Percentiles rank a stretch among this genome's conserved stretches.
These are phyloP conservation scores for Calonectria hongkongensis DNA, from an alignment of 2,329 filamentous ascomycete species.

Conservation along the genomic window DNA sequence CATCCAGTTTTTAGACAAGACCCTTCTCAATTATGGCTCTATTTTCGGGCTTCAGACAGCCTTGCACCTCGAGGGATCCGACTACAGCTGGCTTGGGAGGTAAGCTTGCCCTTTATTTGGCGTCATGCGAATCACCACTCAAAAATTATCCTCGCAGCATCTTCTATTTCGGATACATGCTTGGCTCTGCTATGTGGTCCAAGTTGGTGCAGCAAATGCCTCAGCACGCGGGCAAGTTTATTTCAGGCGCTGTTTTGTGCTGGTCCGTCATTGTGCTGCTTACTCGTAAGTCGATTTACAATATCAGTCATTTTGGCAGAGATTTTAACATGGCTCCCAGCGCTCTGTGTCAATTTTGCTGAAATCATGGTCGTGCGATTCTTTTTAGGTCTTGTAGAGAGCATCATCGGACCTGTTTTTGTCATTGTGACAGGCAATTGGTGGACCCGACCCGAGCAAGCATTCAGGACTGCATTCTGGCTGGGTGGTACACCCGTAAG, in stretches of 20 bases:
- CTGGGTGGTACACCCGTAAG: conserved; percentile 36
- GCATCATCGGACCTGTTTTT: conserved; percentile 33
- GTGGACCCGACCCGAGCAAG: conserved; percentile 34
- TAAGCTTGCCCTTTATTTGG: background rate
- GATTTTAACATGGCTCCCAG: background rate
- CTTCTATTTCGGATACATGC: conserved; percentile 35
- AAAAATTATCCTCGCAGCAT: conserved; percentile 1
- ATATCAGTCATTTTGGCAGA: too few species aligned
- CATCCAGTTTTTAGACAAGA: conserved; percentile 32
- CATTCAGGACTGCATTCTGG: conserved; percentile 35
- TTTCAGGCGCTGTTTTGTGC: conserved; percentile 19
- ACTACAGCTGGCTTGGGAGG: conserved; percentile 38
- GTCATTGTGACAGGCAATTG: conserved; percentile 37
- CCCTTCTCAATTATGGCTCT: conserved; percentile 32
- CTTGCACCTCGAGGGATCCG: conserved; percentile 28
- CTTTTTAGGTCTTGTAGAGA: conserved; percentile 29
- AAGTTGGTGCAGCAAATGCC: conserved; percentile 31
- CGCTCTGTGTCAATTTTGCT: conserved; percentile 30
- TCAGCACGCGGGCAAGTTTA: conserved; percentile 31
- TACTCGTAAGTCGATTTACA: conserved; percentile 18
- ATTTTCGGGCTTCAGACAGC: conserved; percentile 35
- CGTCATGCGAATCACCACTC: background rate
- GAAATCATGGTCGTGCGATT: conserved; percentile 30
- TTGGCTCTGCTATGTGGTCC: conserved; percentile 30
- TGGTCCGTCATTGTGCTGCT: conserved; percentile 30